Conservation (phyloP, 208 protist species). For the Wallacemonas sp. region DNA sequence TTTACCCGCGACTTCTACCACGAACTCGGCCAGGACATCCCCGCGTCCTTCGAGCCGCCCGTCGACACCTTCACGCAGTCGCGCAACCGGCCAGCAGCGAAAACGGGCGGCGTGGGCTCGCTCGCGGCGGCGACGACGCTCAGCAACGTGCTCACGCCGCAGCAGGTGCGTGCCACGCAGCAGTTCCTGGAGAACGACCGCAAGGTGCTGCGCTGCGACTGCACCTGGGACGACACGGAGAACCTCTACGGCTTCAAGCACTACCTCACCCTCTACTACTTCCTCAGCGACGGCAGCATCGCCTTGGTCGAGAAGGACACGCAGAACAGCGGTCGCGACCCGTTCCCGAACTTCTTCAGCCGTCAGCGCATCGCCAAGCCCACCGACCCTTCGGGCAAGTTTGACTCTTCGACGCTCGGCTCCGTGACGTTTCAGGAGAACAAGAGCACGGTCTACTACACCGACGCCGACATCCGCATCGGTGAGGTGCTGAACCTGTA, state of each 20-base stretch:
- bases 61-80: conserved; percentile 70
- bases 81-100: conserved; percentile 42
- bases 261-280: conserved; percentile 96
- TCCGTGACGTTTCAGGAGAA: conserved; percentile 93
- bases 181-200: conserved; percentile 95
- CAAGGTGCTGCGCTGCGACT: conserved; percentile 96
- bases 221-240: conserved; percentile 94
- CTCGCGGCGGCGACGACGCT: conserved; percentile 67
- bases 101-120: conserved; percentile 80
- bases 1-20: conserved; percentile 93
- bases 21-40: conserved; percentile 56
- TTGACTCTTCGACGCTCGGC: conserved; percentile 87
- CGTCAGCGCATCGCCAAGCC: conserved; percentile 85
- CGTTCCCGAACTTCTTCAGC: conserved; percentile 96
- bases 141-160: conserved; percentile 70
- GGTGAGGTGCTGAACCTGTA: conserved; percentile 90
- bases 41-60: conserved; percentile 54
- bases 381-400: conserved; percentile 55
- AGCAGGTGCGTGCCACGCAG: conserved; percentile 88
- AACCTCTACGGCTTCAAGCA: conserved; percentile 92
- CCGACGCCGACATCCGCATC: conserved; percentile 92
- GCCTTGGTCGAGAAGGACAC: conserved; percentile 94
- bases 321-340: conserved; percentile 96
- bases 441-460: conserved; percentile 93
- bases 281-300: conserved; percentile 96